These are phyloP conservation scores for Fragilaria crotonensis DNA, from an alignment of 108 stramenopile species.

Conservation along the genomic window DNA sequence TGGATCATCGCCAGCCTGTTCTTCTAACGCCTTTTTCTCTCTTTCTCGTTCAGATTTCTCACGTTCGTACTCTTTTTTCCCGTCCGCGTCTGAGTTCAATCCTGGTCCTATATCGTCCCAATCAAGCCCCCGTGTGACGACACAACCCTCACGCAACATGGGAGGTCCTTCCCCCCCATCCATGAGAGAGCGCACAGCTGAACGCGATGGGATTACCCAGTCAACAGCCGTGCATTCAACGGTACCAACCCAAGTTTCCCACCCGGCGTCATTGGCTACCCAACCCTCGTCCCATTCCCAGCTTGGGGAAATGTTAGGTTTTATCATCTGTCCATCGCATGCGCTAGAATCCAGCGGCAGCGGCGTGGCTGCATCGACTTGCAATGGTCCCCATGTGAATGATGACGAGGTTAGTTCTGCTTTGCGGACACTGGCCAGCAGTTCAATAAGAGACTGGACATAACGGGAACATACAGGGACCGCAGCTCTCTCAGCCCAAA, in stretches of 20 bases:
- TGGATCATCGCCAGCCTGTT: conserved; percentile 22
- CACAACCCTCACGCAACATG: conserved; percentile 61
- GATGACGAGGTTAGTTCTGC: conserved; percentile 3
- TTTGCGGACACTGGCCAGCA: conserved; percentile 44
- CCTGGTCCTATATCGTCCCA: too few species aligned
- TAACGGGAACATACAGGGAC: conserved; percentile 78
- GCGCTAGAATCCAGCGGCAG: conserved; percentile 2
- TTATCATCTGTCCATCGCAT: neutral
- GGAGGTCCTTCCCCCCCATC: conserved; percentile 88
- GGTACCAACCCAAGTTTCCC: conserved; percentile 65
- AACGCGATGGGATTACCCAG: conserved; percentile 62
- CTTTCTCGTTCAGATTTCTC: conserved; percentile 55
- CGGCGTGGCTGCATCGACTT: conserved; percentile 66
- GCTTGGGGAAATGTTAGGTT: neutral
- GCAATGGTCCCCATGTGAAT: conserved; percentile 22
- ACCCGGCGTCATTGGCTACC: conserved; percentile 51
- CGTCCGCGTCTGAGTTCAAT: conserved; percentile 60
- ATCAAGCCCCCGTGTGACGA: conserved; percentile 67
- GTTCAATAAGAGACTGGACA: conserved; percentile 70
- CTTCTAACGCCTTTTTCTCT: conserved; percentile 23
- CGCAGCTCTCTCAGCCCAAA: conserved; percentile 84
- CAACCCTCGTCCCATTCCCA: conserved; percentile 72
- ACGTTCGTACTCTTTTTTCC: conserved; percentile 60
- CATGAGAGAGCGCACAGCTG: conserved; percentile 62
- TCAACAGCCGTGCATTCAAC: conserved; percentile 51